These are phyloP conservation scores for Fusarium sp. DNA, from an alignment of 2,329 filamentous ascomycete species.

Conservation along the genomic window DNA sequence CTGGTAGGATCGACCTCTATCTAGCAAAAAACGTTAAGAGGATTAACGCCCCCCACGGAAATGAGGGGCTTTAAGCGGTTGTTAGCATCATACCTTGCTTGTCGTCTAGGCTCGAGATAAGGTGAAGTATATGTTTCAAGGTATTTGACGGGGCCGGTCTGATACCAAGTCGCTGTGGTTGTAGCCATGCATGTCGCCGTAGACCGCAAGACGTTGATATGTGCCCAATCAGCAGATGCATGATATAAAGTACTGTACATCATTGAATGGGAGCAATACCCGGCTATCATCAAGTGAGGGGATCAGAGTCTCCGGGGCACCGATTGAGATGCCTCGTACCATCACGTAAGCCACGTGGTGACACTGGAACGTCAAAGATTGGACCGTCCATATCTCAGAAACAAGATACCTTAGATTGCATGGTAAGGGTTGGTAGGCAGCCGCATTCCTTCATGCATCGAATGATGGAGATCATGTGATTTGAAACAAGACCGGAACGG, in stretches of 20 bases:
- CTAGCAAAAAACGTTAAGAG: background rate
- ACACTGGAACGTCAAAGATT: constrained; percentile 8
- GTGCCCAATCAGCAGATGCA: background rate
- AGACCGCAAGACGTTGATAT: background rate
- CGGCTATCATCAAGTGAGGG: background rate
- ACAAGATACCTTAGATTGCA: background rate
- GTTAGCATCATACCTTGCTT: no score
- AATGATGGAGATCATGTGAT: constrained; percentile 15
- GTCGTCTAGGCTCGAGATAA: no score
- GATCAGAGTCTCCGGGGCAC: background rate
- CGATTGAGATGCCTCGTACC: background rate
- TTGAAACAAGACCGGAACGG: background rate
- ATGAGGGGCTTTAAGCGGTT: no score
- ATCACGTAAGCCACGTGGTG: constrained; percentile 1
- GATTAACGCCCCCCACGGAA: no score
- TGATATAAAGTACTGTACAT: no score
- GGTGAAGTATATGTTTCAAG: no score
- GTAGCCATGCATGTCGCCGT: background rate
- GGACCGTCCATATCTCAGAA: background rate
- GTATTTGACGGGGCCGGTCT: no score
- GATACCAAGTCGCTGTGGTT: no score
- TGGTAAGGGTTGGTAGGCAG: constrained; percentile 33
- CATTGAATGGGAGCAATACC: background rate
- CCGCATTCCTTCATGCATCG: constrained; percentile 14
- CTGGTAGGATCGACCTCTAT: background rate